phyloP scores from a whole-genome alignment of 164 flowering plant species.

The Liquidambar formosana region DNA sequence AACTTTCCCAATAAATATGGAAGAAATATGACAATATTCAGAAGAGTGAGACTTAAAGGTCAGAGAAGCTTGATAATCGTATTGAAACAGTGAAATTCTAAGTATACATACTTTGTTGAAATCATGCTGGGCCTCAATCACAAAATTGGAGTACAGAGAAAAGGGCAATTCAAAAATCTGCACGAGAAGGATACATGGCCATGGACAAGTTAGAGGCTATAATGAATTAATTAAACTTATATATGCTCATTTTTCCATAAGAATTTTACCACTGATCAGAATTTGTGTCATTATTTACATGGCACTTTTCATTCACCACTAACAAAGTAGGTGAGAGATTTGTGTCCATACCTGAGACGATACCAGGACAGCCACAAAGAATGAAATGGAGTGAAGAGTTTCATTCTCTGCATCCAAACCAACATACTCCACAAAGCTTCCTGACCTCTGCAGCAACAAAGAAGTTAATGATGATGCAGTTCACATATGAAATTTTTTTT shows the following conservation, averaged over 20 bases:
- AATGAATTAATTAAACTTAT: neutral
- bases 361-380: neutral
- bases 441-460: neutral
- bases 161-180: neutral
- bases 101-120: neutral
- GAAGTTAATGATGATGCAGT: no score
- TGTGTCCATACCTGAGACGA: neutral
- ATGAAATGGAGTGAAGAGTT: neutral
- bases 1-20: no score
- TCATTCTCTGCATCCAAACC: neutral
- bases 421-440: neutral
- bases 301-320: no score
- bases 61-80: no score
- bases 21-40: no score
- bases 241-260: neutral
- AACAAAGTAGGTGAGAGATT: no score
- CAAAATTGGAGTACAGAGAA: neutral
- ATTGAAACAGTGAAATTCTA: no score
- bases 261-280: no score
- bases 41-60: no score
- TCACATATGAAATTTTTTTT: no score
- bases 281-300: no score
- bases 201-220: no score
- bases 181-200: neutral
- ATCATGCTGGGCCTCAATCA: neutral